phyloP scores from a whole-genome alignment of 1,139 yeast genomes.

The Magnusiomyces clavatus region DNA sequence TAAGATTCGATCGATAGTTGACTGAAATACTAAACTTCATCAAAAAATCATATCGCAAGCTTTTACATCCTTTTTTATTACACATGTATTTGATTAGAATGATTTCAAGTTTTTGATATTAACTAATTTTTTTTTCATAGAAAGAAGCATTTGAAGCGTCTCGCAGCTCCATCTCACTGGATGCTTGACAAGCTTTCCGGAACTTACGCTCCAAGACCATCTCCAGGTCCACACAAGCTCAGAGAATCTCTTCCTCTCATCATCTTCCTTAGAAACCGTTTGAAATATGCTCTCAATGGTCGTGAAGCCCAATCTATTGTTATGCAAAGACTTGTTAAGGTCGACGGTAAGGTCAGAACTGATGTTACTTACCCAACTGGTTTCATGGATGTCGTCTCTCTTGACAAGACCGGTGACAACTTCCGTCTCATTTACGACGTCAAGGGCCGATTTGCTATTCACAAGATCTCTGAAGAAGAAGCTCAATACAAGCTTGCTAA shows the following conservation, averaged over 20 bases:
- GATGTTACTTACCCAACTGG: constrained; percentile 99
- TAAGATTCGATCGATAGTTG: too few species aligned
- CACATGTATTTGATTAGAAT: not conserved
- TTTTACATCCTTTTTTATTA: too few species aligned
- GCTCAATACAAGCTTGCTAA: constrained; percentile 96
- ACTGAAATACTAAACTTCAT: too few species aligned
- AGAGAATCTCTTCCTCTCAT: constrained; percentile 98
- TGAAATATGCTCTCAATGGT: constrained; percentile 98
- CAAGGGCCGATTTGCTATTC: constrained; percentile 98
- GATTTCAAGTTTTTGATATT: not conserved
- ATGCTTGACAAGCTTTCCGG: constrained; percentile 99
- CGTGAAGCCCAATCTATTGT: constrained; percentile 98
- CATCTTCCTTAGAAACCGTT: constrained; percentile 98
- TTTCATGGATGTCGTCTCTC: constrained; percentile 95
- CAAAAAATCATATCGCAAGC: too few species aligned
- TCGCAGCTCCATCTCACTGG: constrained; percentile 99
- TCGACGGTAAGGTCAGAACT: constrained; percentile 98
- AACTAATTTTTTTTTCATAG: constrained; percentile 25
- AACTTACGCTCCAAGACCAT: constrained; percentile 99
- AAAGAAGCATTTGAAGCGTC: constrained; percentile 96
- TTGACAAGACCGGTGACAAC: constrained; percentile 98
- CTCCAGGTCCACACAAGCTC: constrained; percentile 99
- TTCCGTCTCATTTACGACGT: constrained; percentile 97
- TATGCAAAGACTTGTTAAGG: constrained; percentile 99
- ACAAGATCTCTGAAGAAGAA: constrained; percentile 98